Base-by-base conservation (phyloP, 768 basidiomycete genomes). In the Cyathus striatus region DNA sequence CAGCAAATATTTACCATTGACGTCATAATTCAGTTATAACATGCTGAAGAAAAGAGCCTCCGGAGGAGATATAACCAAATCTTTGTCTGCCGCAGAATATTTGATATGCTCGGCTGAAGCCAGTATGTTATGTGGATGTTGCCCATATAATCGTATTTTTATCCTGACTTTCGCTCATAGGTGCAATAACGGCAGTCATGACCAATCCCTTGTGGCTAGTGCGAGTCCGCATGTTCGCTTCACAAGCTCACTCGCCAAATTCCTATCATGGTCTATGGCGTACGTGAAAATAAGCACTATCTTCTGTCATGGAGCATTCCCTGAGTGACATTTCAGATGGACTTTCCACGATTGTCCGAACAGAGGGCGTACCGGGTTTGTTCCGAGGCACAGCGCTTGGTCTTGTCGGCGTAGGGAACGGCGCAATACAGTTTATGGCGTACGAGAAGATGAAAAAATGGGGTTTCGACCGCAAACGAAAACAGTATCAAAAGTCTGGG, bases 201-300 rank as follows among this genome's bases (percentile, higher is more conserved):
- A 99, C 95, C 5, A 98, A 99, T 62, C 96, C 95, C 0, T 81
- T 97, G 52, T 98, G 95, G 95, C 87, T 98, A 12, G 87, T 98
- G 43, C 89, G 95, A 68, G 94, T 96, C 6, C 81, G 96, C 46
- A 93, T 97, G 83, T 99, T 96, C 58, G 91, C 93, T 1, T 86
- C 92, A 1, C 68, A 66, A 7, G 61, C 76, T 22, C 73, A 77
- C 43, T 78, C 83, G 32, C 80, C 86, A 6, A 68, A 60, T 2
- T 81, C 91, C 1, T 97, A 97, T 62, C 78, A 81, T 14, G 81
- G 85, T 6, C 69, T 93, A 44, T 85, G 79, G 78, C 70, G 91
- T 92, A 47, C 46, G 83, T 62, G n/a, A n/a, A n/a, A n/a, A n/a
- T n/a, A n/a, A n/a, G n/a, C n/a, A n/a, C n/a, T n/a, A n/a, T 38